These are phyloP conservation scores for Sporothrix variecibatus DNA, from an alignment of 2,329 filamentous ascomycete species.

Conservation along the genomic window DNA sequence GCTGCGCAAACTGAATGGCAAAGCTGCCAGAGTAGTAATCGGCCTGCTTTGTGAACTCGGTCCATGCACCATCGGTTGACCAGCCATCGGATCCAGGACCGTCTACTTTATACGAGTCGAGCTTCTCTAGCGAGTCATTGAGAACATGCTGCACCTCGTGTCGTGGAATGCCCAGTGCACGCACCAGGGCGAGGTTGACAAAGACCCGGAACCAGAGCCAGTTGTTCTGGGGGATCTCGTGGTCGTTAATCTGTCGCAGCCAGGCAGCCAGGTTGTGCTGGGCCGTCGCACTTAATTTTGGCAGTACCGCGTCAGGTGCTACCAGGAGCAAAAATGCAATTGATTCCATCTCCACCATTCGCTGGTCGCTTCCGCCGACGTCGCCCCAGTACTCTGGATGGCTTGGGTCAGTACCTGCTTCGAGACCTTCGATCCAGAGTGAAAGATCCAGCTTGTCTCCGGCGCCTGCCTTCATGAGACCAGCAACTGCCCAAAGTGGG, in stretches of 20 bases:
- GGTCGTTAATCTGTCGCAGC: constrained; percentile 27
- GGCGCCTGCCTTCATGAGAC: constrained; percentile 15
- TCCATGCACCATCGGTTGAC: constrained; percentile 27
- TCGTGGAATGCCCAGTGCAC: constrained; percentile 8
- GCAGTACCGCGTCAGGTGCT: constrained; percentile 32
- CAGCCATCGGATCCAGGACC: constrained; percentile 14
- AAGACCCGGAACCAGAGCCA: constrained; percentile 30
- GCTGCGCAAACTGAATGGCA: constrained; percentile 36
- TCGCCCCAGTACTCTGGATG: constrained; percentile 49
- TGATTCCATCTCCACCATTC: constrained; percentile 57
- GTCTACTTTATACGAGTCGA: constrained; percentile 8
- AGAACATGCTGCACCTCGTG: neutral
- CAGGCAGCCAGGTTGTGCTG: constrained; percentile 37
- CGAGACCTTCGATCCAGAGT: neutral
- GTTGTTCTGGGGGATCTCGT: constrained; percentile 28
- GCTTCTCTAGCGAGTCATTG: neutral
- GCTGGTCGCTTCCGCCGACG: constrained; percentile 49
- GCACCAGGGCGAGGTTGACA: constrained; percentile 27
- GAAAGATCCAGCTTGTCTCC: neutral
- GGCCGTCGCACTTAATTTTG: constrained; percentile 17
- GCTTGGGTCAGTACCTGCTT: neutral
- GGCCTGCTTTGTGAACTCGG: constrained; percentile 17
- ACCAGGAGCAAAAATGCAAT: constrained; percentile 51
- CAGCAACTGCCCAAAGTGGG: constrained; percentile 38
- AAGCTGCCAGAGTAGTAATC: constrained; percentile 34